Evolutionary conservation across 2,329 filamentous ascomycete genomes (phyloP), one percentile per base, ranked within the genome.

Genomic region (Claviceps sp.): DNA sequence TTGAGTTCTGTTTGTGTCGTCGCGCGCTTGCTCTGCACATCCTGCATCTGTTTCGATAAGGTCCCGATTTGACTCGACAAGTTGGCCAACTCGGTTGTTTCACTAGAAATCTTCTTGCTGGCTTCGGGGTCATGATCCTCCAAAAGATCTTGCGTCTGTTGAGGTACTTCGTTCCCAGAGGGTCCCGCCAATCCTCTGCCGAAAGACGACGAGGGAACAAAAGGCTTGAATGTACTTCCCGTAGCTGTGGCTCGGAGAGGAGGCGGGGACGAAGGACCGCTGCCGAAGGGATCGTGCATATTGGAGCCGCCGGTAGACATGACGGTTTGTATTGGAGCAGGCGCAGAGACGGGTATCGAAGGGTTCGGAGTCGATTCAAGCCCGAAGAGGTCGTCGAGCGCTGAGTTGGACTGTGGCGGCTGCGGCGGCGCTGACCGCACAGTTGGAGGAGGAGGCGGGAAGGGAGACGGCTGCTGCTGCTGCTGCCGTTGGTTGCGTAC

Each of bases 11-110:
- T 84, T 66, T 96, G 89, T 0, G 86, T 85, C 2, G 81, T 79
- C 5, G 74, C 78, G 56, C 89, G 85, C 69, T 95, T 91, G 37
- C 77, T 81, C 65, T 95, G 88, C 1, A 95, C 85, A 59, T 91
- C 88, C 64, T 95, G 88, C 82, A 95, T 95, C 70, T 98, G 89
- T 63, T 85, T 94, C 0, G 90, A 86, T 52, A 98, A 71, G 2
- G 86, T 91, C 37, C 88, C 84, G 57, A 98, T 88, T 67, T 97
- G 93, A 65, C 95, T 97, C 1, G 91, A 96, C 59, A 98, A 76
- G 64, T 98, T 97, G 50, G 90, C 93, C 53, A 98, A 76, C 66
- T 98, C 93, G 0, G 86, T 85, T 2, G 90, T 93, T 63, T 98
- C 93, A 57, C 83, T 85, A 0, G 86, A 93, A 26, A 97, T 73